Percentiles rank a stretch among this genome's conserved stretches.
phyloP scores from a whole-genome alignment of 106 monocot species.

The Iris macrosiphon region DNA sequence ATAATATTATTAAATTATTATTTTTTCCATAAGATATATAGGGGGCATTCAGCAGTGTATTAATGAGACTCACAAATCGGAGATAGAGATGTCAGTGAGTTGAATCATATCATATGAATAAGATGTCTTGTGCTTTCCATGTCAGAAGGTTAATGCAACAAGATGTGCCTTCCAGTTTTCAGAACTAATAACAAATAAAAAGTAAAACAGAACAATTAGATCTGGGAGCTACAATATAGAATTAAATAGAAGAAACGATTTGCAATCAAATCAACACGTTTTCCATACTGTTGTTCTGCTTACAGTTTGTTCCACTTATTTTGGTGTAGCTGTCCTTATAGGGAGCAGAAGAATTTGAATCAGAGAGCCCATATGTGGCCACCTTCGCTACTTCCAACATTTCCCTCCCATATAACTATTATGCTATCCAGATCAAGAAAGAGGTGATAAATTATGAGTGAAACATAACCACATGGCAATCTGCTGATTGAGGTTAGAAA shows the following conservation, averaged over 20 bases:
- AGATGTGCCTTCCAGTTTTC: too few species aligned
- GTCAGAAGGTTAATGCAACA: too few species aligned
- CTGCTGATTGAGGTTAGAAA: conserved; percentile 28
- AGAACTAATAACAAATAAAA: too few species aligned
- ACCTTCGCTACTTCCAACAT: conserved; percentile 14
- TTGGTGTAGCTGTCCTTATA: conserved; percentile 19
- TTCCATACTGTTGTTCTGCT: conserved; percentile 9
- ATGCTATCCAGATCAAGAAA: conserved; percentile 21
- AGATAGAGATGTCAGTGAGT: too few species aligned
- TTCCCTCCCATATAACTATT: conserved; percentile 15
- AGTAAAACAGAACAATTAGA: too few species aligned
- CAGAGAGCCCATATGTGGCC: conserved; percentile 20
- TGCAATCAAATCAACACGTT: conserved; percentile 13
- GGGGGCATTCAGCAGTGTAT: too few species aligned
- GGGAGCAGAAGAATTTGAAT: conserved; percentile 13
- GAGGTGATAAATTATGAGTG: conserved; percentile 4
- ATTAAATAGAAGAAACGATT: neutral
- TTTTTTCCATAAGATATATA: too few species aligned
- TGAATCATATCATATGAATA: too few species aligned
- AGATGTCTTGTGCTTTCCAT: too few species aligned
- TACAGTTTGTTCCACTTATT: conserved; percentile 12
- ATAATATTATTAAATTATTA: too few species aligned
- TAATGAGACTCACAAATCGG: too few species aligned
- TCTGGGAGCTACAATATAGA: neutral
- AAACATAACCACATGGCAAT: conserved; percentile 21